Evolutionary conservation across 83 land plant genomes (phyloP), one percentile per base, ranked within the genome.

Genomic region (Picea engelmannii): DNA sequence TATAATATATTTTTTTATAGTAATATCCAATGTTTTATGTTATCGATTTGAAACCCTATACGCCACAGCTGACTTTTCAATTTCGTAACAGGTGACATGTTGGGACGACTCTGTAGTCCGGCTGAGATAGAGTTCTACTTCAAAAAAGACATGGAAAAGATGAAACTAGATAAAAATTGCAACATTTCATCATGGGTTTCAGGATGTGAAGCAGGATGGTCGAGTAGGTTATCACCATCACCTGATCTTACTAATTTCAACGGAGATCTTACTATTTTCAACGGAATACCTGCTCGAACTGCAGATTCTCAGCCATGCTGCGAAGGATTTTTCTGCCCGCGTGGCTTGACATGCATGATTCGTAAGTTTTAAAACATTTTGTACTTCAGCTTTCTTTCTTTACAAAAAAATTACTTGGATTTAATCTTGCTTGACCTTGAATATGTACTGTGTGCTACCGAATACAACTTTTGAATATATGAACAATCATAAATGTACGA

Each of bases 181-280:
- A 95, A 95, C 75, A 82, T 85, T 66, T 82, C 87, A 18, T 81
- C 85, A 11, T 95, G 96, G 96, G 70, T 79, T 52, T 47, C 86
- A 81, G 96, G 95, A 80, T 95, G 98, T 82, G 98, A 95, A 78
- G 88, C 98, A 42, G 98, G 98, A 76, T 95, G 96, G 96, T 83
- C 95, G n/a, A 92, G 92, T 59, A 78, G 78, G 78, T 74, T 81
- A 78, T 83, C 76, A 12, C 11, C 31, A 52, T 10, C 61, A 40
- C 79, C 85, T 79, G 75, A 88, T 35, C 86, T 84, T n/a, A n/a
- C n/a, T n/a, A n/a, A n/a, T n/a, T n/a, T n/a, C n/a, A n/a, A n/a
- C n/a, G n/a, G n/a, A n/a, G n/a, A n/a, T 35, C 86, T 84, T 17
- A 67, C 74, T 40, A 59, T 85, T 83, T 59, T 82, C 42, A 61